Evolutionary conservation across 108 stramenopile genomes (phyloP), one percentile per base, ranked within the genome.

Genomic region (Skeletonema grethae): DNA sequence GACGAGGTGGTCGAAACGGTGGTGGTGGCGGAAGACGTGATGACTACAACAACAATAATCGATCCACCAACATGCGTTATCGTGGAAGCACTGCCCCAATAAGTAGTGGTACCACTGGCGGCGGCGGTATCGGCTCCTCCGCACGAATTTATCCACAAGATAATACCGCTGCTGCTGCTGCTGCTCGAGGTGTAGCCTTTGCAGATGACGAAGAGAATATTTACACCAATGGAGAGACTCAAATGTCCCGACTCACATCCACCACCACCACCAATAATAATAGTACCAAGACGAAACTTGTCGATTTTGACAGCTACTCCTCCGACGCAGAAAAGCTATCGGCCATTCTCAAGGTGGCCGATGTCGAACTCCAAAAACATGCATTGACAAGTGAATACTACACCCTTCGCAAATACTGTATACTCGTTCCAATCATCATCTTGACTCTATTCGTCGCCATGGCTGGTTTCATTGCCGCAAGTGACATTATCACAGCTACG

Each of bases 251-350:
- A 22, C 50, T 53, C 20, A 53, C 10, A 43, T 10, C 10, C 0
- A 10, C 39, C 28, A 4, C 31, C 0, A 45, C 39, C 63, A 46
- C 3, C 41, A 36, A 53, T 3, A 57, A n/a, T 30, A 31, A 39
- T 5, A 70, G 32, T 5, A 57, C 12, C 58, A 35, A 57, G 30
- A 28, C 22, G 25, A 28, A 41, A 55, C 24, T 67, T 0, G 34
- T 56, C 29, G 76, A 77, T 38, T 65, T 65, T 43, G 76, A 70
- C 24, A 48, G 50, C 7, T 59, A 69, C 61, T 24, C 70, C 0
- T 60, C 69, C 18, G 76, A 77, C n/a, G 36, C 76, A 3, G 76
- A 77, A 36, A 78, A 78, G 15, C 38, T 78, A 18, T 71, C 70
- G 2, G 45, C 70, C 35, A 67, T 78, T 5, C 36, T 78, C 1